Evolutionary conservation across 2,329 filamentous ascomycete species (phyloP).

Genomic region (Phaeoacremonium minimum): DNA sequence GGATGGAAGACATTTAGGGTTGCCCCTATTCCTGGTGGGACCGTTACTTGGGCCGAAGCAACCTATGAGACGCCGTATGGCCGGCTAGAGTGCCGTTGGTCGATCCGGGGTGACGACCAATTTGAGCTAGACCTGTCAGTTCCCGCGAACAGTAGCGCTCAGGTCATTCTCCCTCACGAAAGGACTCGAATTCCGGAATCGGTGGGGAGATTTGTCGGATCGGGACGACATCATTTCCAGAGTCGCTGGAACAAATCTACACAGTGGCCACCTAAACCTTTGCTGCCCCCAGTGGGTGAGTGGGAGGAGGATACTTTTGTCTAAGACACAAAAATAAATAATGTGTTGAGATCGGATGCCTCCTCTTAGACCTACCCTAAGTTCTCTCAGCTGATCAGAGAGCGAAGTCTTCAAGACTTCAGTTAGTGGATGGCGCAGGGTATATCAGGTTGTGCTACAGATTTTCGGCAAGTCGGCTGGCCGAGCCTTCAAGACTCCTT

Average conservation of each 20-base stretch:
- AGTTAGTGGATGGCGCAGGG: too few relatives aligned
- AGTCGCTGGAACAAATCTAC: conserved; percentile 7
- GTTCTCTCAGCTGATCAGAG: too few relatives aligned
- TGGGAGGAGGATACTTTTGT: not conserved
- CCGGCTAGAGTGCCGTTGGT: conserved; percentile 5
- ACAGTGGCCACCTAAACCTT: conserved; percentile 10
- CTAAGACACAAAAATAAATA: not conserved
- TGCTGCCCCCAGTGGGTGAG: not conserved
- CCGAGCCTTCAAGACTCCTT: too few relatives aligned
- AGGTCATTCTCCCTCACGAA: conserved; percentile 6
- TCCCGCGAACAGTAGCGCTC: conserved; percentile 6
- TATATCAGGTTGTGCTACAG: too few relatives aligned
- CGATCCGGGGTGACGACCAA: conserved; percentile 1
- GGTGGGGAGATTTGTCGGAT: not conserved
- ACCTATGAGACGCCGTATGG: conserved; percentile 9
- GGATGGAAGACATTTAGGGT: conserved; percentile 24
- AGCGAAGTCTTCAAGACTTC: too few relatives aligned
- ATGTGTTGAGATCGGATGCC: too few relatives aligned
- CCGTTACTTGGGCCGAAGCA: conserved; percentile 10
- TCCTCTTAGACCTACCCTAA: too few relatives aligned
- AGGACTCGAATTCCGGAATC: not conserved
- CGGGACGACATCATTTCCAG: conserved; percentile 4
- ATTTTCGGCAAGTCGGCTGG: too few relatives aligned
- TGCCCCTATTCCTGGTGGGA: conserved; percentile 21
- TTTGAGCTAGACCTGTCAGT: conserved; percentile 2